Conservation (phyloP, 768 basidiomycete species). For the Daedalea quercina region DNA sequence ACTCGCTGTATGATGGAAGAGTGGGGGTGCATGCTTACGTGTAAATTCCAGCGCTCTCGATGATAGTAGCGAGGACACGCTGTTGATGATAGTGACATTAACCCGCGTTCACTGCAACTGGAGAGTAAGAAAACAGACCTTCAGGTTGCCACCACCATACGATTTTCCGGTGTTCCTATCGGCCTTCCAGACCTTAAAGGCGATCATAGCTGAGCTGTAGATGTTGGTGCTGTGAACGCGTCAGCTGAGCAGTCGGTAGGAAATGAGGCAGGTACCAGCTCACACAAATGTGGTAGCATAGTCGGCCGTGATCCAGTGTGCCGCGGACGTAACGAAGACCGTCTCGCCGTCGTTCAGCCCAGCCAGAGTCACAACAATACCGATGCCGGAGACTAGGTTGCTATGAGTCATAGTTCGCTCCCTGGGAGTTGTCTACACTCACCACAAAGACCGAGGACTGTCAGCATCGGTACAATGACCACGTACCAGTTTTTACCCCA, state of each 20-base stretch:
- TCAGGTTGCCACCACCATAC: neutral
- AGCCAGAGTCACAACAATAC: neutral
- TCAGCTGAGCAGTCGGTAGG: neutral
- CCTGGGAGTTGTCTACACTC: neutral
- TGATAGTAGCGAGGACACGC: neutral
- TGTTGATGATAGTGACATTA: neutral
- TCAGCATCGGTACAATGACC: neutral
- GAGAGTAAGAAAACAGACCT: neutral
- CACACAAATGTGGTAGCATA: neutral
- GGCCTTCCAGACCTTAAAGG: neutral
- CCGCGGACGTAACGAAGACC: neutral
- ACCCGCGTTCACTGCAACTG: neutral
- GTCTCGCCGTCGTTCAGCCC: neutral
- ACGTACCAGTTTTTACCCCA: neutral
- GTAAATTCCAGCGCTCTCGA: neutral
- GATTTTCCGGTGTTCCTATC: neutral
- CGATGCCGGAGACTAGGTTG: neutral
- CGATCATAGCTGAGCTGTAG: neutral
- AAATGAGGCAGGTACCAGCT: neutral
- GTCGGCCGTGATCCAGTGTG: neutral
- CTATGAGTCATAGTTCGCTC: neutral
- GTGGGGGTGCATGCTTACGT: neutral
- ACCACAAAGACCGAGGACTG: conserved; percentile 1
- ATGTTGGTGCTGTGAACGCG: neutral
- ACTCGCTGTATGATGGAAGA: neutral